Percentiles rank a stretch among this genome's conserved stretches.
phyloP scores from a whole-genome alignment of 2,329 filamentous ascomycete species.

The Ceratocystiopsis minuta region DNA sequence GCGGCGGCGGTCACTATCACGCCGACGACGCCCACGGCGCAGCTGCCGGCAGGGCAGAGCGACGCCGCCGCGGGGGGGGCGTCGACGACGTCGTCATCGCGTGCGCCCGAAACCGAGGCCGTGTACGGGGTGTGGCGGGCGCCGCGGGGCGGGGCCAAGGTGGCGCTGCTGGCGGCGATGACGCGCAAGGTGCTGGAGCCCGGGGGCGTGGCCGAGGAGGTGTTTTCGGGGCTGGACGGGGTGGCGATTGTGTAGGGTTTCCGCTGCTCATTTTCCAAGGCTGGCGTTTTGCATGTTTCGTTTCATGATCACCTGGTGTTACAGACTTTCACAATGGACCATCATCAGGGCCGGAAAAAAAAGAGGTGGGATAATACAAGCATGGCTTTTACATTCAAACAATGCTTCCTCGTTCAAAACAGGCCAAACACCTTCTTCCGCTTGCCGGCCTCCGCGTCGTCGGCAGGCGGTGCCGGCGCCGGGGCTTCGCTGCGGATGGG shows the following conservation, averaged over 20 bases:
- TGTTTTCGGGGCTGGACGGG: conserved; percentile 61
- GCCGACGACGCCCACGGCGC: neutral
- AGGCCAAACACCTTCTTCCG: conserved; percentile 74
- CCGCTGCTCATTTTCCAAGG: conserved; percentile 2
- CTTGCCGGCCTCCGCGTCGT: conserved; percentile 27
- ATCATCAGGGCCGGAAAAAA: too few relatives aligned
- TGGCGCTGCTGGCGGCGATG: conserved; percentile 53
- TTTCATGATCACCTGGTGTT: too few relatives aligned
- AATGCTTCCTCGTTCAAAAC: conserved; percentile 31
- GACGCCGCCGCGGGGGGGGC: conserved; percentile 23
- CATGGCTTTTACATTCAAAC: too few relatives aligned
- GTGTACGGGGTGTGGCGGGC: conserved; percentile 71
- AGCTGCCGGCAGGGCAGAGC: conserved; percentile 2
- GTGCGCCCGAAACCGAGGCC: conserved; percentile 32
- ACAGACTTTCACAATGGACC: too few relatives aligned
- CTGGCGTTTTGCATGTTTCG: neutral
- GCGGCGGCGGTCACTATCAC: conserved; percentile 17
- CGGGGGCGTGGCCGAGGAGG: conserved; percentile 70
- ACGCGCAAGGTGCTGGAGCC: conserved; percentile 58
- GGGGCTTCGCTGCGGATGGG: conserved; percentile 10
- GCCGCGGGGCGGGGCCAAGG: conserved; percentile 65
- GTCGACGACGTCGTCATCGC: conserved; percentile 16
- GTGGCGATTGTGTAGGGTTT: conserved; percentile 42
- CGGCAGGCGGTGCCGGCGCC: neutral
- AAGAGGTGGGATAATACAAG: too few relatives aligned